phyloP scores from a whole-genome alignment of 768 basidiomycete genomes.

The Lactarius indigo region DNA sequence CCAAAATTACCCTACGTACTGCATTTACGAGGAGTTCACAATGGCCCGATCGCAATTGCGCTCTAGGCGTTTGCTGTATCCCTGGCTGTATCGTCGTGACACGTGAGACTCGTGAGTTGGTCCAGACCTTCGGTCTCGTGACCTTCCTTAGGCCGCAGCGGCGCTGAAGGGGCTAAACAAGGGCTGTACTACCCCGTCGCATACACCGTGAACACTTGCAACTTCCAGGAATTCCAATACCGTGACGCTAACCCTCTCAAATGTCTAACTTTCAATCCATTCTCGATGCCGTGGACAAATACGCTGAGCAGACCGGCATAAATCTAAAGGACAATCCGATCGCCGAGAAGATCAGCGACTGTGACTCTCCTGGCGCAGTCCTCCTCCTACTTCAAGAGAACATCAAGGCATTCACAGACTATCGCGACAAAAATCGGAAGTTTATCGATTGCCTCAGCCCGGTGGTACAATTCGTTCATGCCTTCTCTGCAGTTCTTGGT shows the following conservation, averaged over 20 bases:
- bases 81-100: too few relatives aligned
- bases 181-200: too few relatives aligned
- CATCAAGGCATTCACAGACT: background rate
- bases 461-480: background rate
- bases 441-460: background rate
- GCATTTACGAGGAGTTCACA: too few relatives aligned
- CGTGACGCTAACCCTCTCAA: background rate
- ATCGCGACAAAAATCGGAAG: slow-evolving; percentile 1
- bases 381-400: background rate
- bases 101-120: too few relatives aligned
- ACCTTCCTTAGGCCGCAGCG: too few relatives aligned
- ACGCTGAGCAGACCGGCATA: background rate
- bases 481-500: background rate
- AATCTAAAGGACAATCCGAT: background rate
- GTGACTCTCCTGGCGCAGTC: background rate
- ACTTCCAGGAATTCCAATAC: background rate
- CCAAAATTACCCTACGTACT: too few relatives aligned
- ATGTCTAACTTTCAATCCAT: background rate
- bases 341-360: background rate
- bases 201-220: too few relatives aligned
- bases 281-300: background rate
- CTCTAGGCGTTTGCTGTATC: too few relatives aligned
- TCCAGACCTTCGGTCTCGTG: too few relatives aligned
- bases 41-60: too few relatives aligned
- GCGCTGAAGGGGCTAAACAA: too few relatives aligned